phyloP scores from a whole-genome alignment of 768 basidiomycete genomes.

The Trametes cubensis region DNA sequence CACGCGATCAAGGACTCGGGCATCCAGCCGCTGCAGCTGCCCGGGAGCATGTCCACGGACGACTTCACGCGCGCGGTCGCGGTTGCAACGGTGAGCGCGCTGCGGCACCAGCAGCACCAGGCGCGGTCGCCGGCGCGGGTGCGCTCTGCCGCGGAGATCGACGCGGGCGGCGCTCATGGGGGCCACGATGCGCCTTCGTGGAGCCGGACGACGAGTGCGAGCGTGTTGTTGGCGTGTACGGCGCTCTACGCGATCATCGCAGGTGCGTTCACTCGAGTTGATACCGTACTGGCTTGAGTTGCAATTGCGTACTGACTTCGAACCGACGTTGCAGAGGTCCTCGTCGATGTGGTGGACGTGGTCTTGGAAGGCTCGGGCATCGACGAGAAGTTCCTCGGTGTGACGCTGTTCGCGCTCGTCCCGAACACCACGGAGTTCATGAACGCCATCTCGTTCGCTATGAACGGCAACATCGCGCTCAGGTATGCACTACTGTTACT shows the following conservation, averaged over 20 bases:
- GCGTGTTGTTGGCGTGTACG: constrained; percentile 87
- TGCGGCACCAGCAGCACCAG: constrained; percentile 76
- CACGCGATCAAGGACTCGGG: constrained; percentile 67
- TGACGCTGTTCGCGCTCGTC: constrained; percentile 95
- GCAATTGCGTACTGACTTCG: constrained; percentile 11
- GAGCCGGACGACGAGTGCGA: constrained; percentile 89
- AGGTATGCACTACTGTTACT: constrained; percentile 54
- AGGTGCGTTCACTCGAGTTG: constrained; percentile 53
- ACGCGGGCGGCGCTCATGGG: constrained; percentile 58
- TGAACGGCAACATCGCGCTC: constrained; percentile 95
- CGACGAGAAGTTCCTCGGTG: constrained; percentile 95
- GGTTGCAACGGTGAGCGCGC: constrained; percentile 88
- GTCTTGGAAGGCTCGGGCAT: constrained; percentile 89
- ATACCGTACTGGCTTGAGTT: background rate
- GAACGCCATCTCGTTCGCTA: constrained; percentile 97
- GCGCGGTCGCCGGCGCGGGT: constrained; percentile 50
- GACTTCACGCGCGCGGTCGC: constrained; percentile 94
- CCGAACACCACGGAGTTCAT: constrained; percentile 99
- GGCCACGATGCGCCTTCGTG: constrained; percentile 97
- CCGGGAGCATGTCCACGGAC: constrained; percentile 73
- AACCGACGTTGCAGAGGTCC: constrained; percentile 69
- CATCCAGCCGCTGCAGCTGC: constrained; percentile 54
- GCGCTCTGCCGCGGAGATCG: constrained; percentile 45
- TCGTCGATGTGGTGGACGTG: constrained; percentile 94
- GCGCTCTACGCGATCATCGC: constrained; percentile 94